Conservation (phyloP, 2,329 filamentous ascomycete species). For the Neocatenulostroma microsporum region DNA sequence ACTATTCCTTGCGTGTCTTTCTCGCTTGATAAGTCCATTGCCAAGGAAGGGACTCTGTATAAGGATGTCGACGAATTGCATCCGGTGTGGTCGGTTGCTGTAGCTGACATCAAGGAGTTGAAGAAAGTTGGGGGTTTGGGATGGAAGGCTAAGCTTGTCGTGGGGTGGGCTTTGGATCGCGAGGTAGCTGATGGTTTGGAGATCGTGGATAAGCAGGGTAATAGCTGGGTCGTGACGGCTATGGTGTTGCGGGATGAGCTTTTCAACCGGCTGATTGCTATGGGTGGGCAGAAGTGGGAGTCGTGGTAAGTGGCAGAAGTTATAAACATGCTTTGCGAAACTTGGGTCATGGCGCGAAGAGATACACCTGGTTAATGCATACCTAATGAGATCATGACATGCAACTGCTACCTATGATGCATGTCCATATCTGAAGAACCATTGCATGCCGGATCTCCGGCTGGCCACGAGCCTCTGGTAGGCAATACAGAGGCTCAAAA, state of each 20-base stretch:
- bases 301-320: slow-evolving; percentile 46
- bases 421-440: too few relatives aligned
- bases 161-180: slow-evolving; percentile 67
- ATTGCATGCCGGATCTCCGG: too few relatives aligned
- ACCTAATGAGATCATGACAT: neutral
- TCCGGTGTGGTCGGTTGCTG: slow-evolving; percentile 61
- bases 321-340: neutral
- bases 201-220: slow-evolving; percentile 52
- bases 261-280: slow-evolving; percentile 69
- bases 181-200: slow-evolving; percentile 70
- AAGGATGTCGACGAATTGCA: slow-evolving; percentile 46
- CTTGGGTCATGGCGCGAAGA: neutral
- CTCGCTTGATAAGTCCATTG: slow-evolving; percentile 46
- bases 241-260: slow-evolving; percentile 65
- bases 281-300: slow-evolving; percentile 79
- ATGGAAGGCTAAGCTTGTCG: slow-evolving; percentile 76
- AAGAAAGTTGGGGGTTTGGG: slow-evolving; percentile 74
- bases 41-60: slow-evolving; percentile 33
- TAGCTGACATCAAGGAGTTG: slow-evolving; percentile 64
- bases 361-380: too few relatives aligned
- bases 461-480: too few relatives aligned
- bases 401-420: too few relatives aligned
- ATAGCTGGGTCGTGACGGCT: slow-evolving; percentile 58
- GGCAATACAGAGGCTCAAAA: too few relatives aligned
- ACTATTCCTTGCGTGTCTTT: slow-evolving; percentile 63